Percentiles rank a stretch among this genome's conserved stretches.
Evolutionary conservation across 805 yeast genomes (phyloP).

Genomic region (Zygoascus biomembranicola): DNA sequence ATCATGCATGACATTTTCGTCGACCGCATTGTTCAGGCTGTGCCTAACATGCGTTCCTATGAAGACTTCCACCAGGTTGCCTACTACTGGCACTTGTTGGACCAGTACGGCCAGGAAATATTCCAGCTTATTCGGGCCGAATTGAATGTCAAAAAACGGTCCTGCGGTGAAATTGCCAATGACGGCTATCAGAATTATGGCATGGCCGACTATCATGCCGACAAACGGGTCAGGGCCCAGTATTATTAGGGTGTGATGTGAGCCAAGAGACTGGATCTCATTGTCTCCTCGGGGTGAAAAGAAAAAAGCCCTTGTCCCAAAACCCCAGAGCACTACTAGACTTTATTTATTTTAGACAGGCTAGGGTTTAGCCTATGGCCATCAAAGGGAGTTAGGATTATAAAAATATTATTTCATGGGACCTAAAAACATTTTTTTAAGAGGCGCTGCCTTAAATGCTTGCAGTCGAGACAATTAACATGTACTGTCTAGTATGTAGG

Average conservation of each 20-base stretch:
- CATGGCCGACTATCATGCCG: neutral
- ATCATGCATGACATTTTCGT: constrained; percentile 26
- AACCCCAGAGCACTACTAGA: neutral
- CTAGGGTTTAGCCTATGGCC: too few species aligned
- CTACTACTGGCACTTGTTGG: constrained; percentile 26
- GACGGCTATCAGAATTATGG: neutral
- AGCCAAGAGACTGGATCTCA: neutral
- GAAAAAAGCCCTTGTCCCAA: neutral
- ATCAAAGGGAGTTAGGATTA: too few species aligned
- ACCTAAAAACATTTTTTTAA: too few species aligned
- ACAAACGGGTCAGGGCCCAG: neutral
- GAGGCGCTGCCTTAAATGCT: too few species aligned
- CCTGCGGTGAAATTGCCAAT: neutral
- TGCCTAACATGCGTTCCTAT: constrained; percentile 17
- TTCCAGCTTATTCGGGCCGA: constrained; percentile 18
- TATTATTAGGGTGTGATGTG: neutral
- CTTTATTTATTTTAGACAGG: too few species aligned
- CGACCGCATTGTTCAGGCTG: constrained; percentile 23
- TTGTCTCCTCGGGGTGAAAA: neutral
- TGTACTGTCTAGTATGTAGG: too few species aligned
- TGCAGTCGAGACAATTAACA: too few species aligned
- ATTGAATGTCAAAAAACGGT: constrained; percentile 17
- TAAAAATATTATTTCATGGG: too few species aligned
- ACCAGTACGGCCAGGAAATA: constrained; percentile 22
- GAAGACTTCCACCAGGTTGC: constrained; percentile 20